Evolutionary conservation across 1,284 basidiomycete species (phyloP), one percentile per base, ranked within the genome.

Genomic region (Cronartium quercuum): DNA sequence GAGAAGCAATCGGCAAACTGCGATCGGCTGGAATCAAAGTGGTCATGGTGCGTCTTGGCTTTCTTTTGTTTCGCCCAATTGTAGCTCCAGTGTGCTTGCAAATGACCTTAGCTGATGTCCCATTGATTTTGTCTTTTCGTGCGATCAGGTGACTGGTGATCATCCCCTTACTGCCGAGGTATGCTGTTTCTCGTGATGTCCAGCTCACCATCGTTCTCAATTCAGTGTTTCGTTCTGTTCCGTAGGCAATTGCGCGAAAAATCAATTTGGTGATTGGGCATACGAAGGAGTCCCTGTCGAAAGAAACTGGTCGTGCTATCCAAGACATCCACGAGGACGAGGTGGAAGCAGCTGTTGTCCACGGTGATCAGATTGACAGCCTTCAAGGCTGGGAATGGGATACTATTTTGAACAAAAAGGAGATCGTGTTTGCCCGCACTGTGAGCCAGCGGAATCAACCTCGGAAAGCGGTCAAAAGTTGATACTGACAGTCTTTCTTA

Each of bases 401-500:
- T 71, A 55, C 76, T 37, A 87, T 88, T 76, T 88, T 89, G 79
- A 83, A 83, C 77, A 88, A 88, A 78, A 83, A 86, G 58, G 88
- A 89, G 79, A 88, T 89, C 65, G 88, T 89, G 0, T 89, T 89
- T 78, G 88, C 88, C 29, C 84, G 88, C 68, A 89, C 88, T 6
- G 73, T 75, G 55, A 40, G 60, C 18, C 64, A 51, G 10, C 24
- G 24, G 24, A n/a, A 58, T 6, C 3, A 41, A 24, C 1, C 47
- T 51, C 47, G n/a, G n/a, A 62, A 1, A 62, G 18, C 18, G 18
- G 37, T 47, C 6, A n/a, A 18, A 18, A 2, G 18, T 35, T n/a
- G 10, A 12, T 44, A 12, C 42, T 44, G 42, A 44, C 42, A 6
- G 24, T 47, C 6, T 3, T 12, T n/a, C n/a, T n/a, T 34, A 37